Evolutionary conservation across 2,329 filamentous ascomycete genomes (phyloP).

Genomic region (Fusarium lateritium): DNA sequence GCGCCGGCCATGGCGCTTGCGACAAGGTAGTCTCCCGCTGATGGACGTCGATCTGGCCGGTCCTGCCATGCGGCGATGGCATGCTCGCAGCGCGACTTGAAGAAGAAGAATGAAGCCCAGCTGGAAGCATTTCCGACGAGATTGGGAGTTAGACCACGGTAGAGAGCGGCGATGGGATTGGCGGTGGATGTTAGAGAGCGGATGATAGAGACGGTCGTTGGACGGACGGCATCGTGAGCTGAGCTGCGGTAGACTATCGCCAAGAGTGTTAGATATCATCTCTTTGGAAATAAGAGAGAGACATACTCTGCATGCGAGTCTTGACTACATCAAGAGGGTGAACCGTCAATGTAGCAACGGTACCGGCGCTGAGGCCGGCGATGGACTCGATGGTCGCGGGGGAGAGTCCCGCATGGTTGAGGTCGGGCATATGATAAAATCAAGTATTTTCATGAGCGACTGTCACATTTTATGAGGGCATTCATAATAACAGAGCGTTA

Average conservation of each 20-base stretch:
- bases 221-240: slow-evolving; percentile 55
- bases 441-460: slow-evolving; percentile 18
- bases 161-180: slow-evolving; percentile 78
- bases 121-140: slow-evolving; percentile 90
- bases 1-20: slow-evolving; percentile 80
- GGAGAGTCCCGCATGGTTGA: slow-evolving; percentile 73
- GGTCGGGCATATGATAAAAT: slow-evolving; percentile 60
- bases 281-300: neutral
- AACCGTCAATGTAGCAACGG: slow-evolving; percentile 86
- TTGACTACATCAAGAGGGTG: slow-evolving; percentile 97
- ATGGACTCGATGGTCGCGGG: slow-evolving; percentile 88
- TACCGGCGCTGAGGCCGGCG: slow-evolving; percentile 90
- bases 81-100: slow-evolving; percentile 71
- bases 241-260: slow-evolving; percentile 66
- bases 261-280: slow-evolving; percentile 13
- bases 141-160: slow-evolving; percentile 92
- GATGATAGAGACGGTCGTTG: slow-evolving; percentile 68
- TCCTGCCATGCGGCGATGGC: slow-evolving; percentile 54
- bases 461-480: slow-evolving; percentile 46
- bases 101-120: slow-evolving; percentile 94
- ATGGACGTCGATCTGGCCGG: slow-evolving; percentile 35
- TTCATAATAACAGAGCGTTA: neutral
- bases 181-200: slow-evolving; percentile 65
- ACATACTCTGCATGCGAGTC: slow-evolving; percentile 89
- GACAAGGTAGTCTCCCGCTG: slow-evolving; percentile 82